Evolutionary conservation across 2,329 filamentous ascomycete species (phyloP).

Genomic region (Exophiala sp.): DNA sequence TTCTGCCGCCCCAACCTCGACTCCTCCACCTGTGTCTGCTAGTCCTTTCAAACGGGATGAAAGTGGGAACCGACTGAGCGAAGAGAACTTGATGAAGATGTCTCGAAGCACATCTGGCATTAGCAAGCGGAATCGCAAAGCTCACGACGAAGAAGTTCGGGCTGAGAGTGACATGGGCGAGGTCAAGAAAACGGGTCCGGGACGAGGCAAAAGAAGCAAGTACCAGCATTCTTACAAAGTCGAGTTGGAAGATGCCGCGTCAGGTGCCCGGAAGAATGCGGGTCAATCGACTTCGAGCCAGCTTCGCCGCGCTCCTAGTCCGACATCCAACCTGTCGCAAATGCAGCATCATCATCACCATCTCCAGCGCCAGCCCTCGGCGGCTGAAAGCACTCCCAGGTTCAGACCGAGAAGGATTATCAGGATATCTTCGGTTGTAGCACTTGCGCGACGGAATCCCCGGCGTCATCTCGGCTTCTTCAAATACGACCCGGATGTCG

Average conservation of each 20-base stretch:
- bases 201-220: constrained; percentile 25
- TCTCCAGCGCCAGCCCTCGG: constrained; percentile 8
- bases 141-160: constrained; percentile 67
- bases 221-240: constrained; percentile 27
- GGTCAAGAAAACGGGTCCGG: constrained; percentile 15
- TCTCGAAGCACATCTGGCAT: constrained; percentile 44
- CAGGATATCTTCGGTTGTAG: constrained; percentile 63
- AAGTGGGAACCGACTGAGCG: constrained; percentile 41
- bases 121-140: constrained; percentile 58
- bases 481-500: constrained; percentile 66
- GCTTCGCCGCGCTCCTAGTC: constrained; percentile 15
- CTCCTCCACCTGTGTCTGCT: constrained; percentile 28
- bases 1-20: constrained; percentile 40
- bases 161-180: constrained; percentile 58
- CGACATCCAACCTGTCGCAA: constrained; percentile 18
- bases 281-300: constrained; percentile 11
- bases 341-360: constrained; percentile 4
- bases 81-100: constrained; percentile 37
- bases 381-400: constrained; percentile 42
- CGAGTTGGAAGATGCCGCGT: constrained; percentile 23
- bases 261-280: constrained; percentile 15
- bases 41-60: constrained; percentile 49
- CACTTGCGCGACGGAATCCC: constrained; percentile 63
- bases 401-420: constrained; percentile 58
- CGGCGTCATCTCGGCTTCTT: constrained; percentile 79